Percentiles rank a stretch among this genome's conserved stretches.
phyloP scores from a whole-genome alignment of 441 rosid genomes.

The Hypseocharis bilobata region DNA sequence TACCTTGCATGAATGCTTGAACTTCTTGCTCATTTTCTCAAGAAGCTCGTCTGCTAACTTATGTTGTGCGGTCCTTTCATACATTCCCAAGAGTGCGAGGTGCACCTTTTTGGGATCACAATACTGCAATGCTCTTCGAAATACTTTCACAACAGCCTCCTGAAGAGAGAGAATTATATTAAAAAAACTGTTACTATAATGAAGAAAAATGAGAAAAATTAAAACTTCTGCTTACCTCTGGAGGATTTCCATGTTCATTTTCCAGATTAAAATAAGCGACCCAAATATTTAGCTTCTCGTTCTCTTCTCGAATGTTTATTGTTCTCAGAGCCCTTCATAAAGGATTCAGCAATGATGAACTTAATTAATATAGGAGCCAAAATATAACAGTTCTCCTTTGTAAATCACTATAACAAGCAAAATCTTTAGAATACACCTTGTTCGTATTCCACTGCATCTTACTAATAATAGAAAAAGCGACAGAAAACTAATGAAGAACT shows the following conservation, averaged over 20 bases:
- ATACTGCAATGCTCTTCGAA: constrained; percentile 79
- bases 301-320: constrained; percentile 80
- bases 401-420: not conserved
- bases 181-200: constrained; percentile 14
- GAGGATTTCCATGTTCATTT: constrained; percentile 84
- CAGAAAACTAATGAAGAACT: too few relatives aligned
- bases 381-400: not conserved
- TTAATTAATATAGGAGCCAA: not conserved
- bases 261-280: constrained; percentile 92
- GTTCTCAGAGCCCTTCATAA: constrained; percentile 76
- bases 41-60: constrained; percentile 67
- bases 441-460: not conserved
- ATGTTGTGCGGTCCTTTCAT: constrained; percentile 71
- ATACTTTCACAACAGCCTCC: constrained; percentile 76
- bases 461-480: too few relatives aligned
- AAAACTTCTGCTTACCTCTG: constrained; percentile 46
- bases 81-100: constrained; percentile 71
- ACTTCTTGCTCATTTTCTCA: constrained; percentile 68
- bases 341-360: constrained; percentile 4
- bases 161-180: constrained; percentile 26
- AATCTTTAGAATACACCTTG: too few relatives aligned
- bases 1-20: constrained; percentile 93
- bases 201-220: not conserved
- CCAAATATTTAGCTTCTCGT: constrained; percentile 89
- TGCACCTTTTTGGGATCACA: constrained; percentile 78